Evolutionary conservation across 176 grass and related monocot species (phyloP).

Genomic region (Dactylis glomerata): DNA sequence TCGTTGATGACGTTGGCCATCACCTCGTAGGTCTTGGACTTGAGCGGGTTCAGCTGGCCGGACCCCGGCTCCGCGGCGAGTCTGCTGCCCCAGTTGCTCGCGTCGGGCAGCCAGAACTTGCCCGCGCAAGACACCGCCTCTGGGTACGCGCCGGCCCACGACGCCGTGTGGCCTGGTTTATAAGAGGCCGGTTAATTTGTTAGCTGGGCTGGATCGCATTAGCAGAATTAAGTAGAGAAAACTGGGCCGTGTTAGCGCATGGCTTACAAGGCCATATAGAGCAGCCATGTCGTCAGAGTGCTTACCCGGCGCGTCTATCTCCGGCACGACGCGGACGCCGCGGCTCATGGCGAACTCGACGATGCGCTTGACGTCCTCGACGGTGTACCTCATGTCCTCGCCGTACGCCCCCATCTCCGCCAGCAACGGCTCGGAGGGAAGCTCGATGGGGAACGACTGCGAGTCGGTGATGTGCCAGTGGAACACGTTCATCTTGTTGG

Average conservation of each 20-base stretch:
- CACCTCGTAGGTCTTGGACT: conserved; percentile 70
- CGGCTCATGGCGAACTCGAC: conserved; percentile 56
- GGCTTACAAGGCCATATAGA: not conserved
- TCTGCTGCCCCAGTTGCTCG: conserved; percentile 22
- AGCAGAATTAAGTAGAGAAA: not conserved
- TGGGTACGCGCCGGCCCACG: conserved; percentile 79
- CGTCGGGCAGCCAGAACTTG: conserved; percentile 69
- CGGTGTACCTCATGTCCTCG: conserved; percentile 62
- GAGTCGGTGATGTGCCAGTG: conserved; percentile 99
- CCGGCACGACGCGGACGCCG: conserved; percentile 82
- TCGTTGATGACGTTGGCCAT: conserved; percentile 63
- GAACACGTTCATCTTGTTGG: conserved; percentile 97
- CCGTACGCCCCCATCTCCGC: conserved; percentile 73
- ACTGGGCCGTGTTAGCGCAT: not conserved
- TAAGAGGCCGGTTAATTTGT: not conserved
- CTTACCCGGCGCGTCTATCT: conserved; percentile 86
- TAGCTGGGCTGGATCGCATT: not conserved
- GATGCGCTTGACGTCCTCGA: conserved; percentile 55
- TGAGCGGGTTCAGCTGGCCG: conserved; percentile 79
- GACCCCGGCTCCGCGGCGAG: conserved; percentile 73
- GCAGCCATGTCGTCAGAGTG: not conserved
- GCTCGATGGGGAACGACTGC: conserved; percentile 82
- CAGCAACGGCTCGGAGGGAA: conserved; percentile 66
- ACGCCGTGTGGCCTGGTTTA: conserved; percentile 61
- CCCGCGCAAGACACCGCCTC: conserved; percentile 60